Evolutionary conservation across 1,284 basidiomycete species (phyloP).

Genomic region (Melampsora larici-populina): DNA sequence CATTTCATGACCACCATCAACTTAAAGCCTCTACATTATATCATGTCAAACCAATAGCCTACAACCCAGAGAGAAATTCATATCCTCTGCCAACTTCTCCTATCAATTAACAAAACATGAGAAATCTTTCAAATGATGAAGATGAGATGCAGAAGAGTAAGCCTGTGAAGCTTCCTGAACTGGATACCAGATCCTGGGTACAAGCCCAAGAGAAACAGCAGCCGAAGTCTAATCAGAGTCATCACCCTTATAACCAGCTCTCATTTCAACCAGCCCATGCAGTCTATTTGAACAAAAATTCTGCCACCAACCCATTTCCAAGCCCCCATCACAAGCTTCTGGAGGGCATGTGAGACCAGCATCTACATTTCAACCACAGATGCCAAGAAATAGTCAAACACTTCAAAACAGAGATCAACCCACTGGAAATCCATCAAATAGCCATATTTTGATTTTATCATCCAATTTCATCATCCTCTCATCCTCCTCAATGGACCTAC

Average conservation of each 20-base stretch:
- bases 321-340: too few relatives aligned
- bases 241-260: too few relatives aligned
- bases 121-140: too few relatives aligned
- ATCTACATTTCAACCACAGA: neutral
- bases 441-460: too few relatives aligned
- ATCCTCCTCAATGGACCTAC: too few relatives aligned
- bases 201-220: neutral
- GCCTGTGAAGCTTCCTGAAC: too few relatives aligned
- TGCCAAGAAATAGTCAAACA: neutral
- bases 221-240: neutral
- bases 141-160: too few relatives aligned
- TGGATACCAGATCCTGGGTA: neutral
- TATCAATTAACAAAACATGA: neutral
- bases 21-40: neutral
- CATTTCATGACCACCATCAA: neutral
- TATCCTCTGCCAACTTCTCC: slow-evolving; percentile 18
- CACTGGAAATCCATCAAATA: too few relatives aligned
- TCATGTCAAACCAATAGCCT: slow-evolving; percentile 7
- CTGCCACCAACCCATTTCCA: neutral
- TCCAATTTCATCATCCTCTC: too few relatives aligned
- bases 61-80: slow-evolving; percentile 31
- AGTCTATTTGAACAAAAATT: too few relatives aligned
- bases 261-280: too few relatives aligned
- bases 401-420: too few relatives aligned
- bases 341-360: neutral